phyloP scores from a whole-genome alignment of 495 filamentous ascomycete species.

The Wilcoxina mikolae region DNA sequence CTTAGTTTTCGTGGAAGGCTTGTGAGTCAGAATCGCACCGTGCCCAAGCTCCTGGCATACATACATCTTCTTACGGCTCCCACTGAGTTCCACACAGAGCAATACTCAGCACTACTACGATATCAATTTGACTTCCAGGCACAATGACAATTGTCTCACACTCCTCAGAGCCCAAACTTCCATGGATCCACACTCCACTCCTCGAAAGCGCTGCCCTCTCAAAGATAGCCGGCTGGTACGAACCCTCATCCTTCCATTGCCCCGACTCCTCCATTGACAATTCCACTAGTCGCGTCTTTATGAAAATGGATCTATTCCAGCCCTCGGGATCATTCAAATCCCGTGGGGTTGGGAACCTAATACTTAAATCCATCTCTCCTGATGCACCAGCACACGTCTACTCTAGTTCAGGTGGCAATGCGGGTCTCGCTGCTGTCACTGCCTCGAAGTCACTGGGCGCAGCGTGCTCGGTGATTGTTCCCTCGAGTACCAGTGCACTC shows the following conservation, averaged over 20 bases:
- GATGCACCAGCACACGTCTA: slow-evolving; percentile 53
- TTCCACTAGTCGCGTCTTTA: slow-evolving; percentile 49
- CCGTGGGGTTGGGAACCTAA: slow-evolving; percentile 64
- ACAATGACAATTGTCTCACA: neutral
- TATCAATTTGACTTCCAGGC: neutral
- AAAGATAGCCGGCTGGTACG: slow-evolving; percentile 51
- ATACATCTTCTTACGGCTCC: no score
- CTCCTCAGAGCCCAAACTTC: slow-evolving; percentile 7
- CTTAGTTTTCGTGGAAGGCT: no score
- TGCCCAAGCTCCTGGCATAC: no score
- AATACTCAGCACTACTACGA: no score
- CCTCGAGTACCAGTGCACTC: slow-evolving; percentile 45
- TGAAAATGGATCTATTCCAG: slow-evolving; percentile 90
- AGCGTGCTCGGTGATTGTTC: slow-evolving; percentile 70
- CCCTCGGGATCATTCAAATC: slow-evolving; percentile 94
- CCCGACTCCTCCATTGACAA: neutral
- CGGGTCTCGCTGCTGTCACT: slow-evolving; percentile 76
- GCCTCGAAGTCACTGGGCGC: slow-evolving; percentile 55
- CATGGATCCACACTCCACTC: slow-evolving; percentile 41
- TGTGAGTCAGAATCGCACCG: no score
- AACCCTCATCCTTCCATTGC: neutral
- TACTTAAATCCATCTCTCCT: slow-evolving; percentile 41
- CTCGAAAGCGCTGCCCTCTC: slow-evolving; percentile 48
- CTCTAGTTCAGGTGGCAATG: slow-evolving; percentile 77
- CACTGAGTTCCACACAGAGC: no score